These are phyloP conservation scores for Lentinula sp. DNA, from an alignment of 768 basidiomycete genomes.

Conservation along the genomic window DNA sequence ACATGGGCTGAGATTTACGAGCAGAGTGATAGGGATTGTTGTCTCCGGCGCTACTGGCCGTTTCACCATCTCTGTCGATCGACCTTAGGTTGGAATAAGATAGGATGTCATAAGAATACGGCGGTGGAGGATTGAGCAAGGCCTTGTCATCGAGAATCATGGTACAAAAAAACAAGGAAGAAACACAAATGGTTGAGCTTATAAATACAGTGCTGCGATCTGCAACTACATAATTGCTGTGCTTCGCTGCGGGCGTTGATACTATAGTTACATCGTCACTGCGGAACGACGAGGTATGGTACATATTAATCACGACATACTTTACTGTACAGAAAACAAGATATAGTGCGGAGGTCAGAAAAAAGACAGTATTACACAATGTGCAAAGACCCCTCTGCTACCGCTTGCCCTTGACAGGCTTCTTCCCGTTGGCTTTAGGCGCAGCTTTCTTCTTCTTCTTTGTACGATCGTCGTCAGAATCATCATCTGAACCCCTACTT, in stretches of 20 bases:
- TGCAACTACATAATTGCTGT: background rate
- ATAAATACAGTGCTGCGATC: background rate
- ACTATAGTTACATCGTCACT: background rate
- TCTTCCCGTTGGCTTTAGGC: constrained; percentile 17
- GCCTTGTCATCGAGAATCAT: constrained; percentile 6
- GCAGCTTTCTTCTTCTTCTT: constrained; percentile 25
- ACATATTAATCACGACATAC: too few relatives aligned
- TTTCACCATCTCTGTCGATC: background rate
- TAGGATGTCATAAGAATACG: background rate
- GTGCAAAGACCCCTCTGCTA: background rate
- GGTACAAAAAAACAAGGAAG: background rate
- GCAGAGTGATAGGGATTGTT: constrained; percentile 2
- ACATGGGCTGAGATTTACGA: constrained; percentile 4
- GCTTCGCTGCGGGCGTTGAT: background rate
- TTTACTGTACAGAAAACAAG: too few relatives aligned
- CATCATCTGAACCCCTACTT: constrained; percentile 23
- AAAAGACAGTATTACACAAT: background rate
- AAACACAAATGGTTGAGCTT: background rate
- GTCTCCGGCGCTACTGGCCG: background rate
- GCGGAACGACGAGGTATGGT: background rate
- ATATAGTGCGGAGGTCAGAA: background rate
- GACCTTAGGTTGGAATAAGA: background rate
- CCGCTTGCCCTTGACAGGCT: background rate
- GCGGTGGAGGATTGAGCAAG: constrained; percentile 2
- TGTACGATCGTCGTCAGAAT: constrained; percentile 17